Conservation (phyloP, 1,139 yeast genomes). For the Zygoascus hellenicus region DNA sequence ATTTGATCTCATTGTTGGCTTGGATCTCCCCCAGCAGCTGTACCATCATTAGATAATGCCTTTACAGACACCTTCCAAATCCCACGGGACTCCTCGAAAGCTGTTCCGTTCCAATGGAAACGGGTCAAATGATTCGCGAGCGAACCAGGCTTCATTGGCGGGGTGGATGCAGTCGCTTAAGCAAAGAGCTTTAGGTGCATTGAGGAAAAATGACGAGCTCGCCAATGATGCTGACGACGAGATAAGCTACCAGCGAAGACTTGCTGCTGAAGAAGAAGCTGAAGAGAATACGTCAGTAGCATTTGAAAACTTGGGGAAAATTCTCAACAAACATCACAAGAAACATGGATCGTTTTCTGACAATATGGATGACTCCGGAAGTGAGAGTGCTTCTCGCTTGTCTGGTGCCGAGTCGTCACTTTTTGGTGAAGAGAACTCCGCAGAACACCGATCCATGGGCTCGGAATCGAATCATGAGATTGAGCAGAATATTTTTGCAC, state of each 20-base stretch:
- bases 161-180: slow-evolving; percentile 50
- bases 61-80: too few species aligned
- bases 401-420: too few species aligned
- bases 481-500: too few species aligned
- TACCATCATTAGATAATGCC: too few species aligned
- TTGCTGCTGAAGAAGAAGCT: slow-evolving; percentile 15
- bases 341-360: slow-evolving; percentile 4
- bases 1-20: too few species aligned
- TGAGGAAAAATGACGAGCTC: slow-evolving; percentile 23
- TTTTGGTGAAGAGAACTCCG: too few species aligned
- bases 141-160: slow-evolving; percentile 27
- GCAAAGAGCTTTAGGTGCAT: slow-evolving; percentile 35
- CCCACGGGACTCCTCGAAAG: too few species aligned
- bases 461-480: too few species aligned
- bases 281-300: slow-evolving; percentile 16
- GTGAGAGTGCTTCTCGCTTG: background rate
- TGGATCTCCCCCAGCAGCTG: too few species aligned
- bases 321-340: slow-evolving; percentile 11
- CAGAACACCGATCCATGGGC: too few species aligned
- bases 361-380: slow-evolving; percentile 8
- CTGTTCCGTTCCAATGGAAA: too few species aligned
- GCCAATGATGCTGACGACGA: slow-evolving; percentile 39
- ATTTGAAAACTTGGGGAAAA: slow-evolving; percentile 13
- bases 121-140: too few species aligned
- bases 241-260: slow-evolving; percentile 35